Evolutionary conservation across 345 rosid species (phyloP).

Genomic region (Bretschneidera sinensis): DNA sequence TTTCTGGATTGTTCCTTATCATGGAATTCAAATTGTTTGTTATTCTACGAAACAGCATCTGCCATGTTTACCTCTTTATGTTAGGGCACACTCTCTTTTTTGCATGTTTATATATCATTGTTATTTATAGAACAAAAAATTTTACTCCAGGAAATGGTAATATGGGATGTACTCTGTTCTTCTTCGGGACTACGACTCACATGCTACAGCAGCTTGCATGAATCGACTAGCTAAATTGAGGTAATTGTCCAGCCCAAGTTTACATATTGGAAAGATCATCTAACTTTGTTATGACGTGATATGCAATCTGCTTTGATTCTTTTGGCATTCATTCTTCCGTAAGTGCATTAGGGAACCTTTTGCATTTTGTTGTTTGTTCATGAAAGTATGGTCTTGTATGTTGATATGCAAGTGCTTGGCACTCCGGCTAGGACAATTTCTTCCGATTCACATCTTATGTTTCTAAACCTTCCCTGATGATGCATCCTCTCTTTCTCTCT

Average conservation of each 20-base stretch:
- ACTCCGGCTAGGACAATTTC: constrained; percentile 1
- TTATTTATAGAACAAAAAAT: background rate
- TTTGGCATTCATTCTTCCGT: too few relatives aligned
- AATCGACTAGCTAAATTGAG: constrained; percentile 94
- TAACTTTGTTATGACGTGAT: background rate
- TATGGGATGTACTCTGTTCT: constrained; percentile 93
- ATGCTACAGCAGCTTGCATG: constrained; percentile 96
- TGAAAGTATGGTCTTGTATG: background rate
- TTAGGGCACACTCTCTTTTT: background rate
- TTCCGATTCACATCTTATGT: background rate
- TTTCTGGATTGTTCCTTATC: too few relatives aligned
- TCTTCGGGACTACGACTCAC: constrained; percentile 84
- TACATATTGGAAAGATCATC: background rate
- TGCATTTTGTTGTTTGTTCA: too few relatives aligned
- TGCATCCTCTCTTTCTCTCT: too few relatives aligned
- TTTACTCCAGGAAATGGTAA: constrained; percentile 79
- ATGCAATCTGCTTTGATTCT: too few relatives aligned
- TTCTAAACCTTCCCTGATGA: too few relatives aligned
- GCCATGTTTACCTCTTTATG: background rate
- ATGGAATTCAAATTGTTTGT: too few relatives aligned
- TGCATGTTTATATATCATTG: too few relatives aligned
- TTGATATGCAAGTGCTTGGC: background rate
- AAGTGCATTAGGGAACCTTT: too few relatives aligned
- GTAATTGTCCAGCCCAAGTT: constrained; percentile 28
- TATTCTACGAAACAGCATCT: background rate